Percentiles rank a stretch among this genome's conserved stretches.
phyloP scores from a whole-genome alignment of 371 early-diverging fungal genomes.

The Saksenaea oblongispora region DNA sequence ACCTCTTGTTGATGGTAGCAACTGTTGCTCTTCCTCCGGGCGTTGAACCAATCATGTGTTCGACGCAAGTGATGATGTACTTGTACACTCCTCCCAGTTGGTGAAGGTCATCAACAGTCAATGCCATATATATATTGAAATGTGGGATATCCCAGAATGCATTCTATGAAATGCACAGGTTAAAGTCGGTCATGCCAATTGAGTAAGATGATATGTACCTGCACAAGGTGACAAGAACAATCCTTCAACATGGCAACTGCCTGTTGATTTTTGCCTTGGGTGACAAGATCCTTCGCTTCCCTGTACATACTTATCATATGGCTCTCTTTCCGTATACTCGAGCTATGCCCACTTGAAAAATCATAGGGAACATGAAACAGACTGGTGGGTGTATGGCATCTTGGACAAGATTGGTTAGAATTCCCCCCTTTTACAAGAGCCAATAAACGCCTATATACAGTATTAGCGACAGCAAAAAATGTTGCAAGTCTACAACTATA shows the following conservation, averaged over 20 bases:
- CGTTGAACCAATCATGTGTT: not conserved
- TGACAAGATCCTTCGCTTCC: not conserved
- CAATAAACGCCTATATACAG: constrained; percentile 4
- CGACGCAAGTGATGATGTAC: not conserved
- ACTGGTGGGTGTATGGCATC: not conserved
- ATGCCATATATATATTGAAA: not conserved
- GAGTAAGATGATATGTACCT: no score
- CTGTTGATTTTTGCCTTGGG: no score
- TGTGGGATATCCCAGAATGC: constrained; percentile 4
- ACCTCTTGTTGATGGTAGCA: no score
- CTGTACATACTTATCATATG: not conserved
- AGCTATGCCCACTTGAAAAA: not conserved
- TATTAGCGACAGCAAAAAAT: not conserved
- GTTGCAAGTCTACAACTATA: not conserved
- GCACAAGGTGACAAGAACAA: no score
- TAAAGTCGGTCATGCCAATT: not conserved
- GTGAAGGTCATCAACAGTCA: constrained; percentile 6
- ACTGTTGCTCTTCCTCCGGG: no score
- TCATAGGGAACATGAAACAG: not conserved
- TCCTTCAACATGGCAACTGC: no score
- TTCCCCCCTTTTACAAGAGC: constrained; percentile 2
- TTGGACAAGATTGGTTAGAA: not conserved
- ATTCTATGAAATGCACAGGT: not conserved
- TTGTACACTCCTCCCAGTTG: constrained; percentile 7
- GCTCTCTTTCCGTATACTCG: not conserved